phyloP scores from a whole-genome alignment of 1,139 yeast genomes.

The Pichia sp. region DNA sequence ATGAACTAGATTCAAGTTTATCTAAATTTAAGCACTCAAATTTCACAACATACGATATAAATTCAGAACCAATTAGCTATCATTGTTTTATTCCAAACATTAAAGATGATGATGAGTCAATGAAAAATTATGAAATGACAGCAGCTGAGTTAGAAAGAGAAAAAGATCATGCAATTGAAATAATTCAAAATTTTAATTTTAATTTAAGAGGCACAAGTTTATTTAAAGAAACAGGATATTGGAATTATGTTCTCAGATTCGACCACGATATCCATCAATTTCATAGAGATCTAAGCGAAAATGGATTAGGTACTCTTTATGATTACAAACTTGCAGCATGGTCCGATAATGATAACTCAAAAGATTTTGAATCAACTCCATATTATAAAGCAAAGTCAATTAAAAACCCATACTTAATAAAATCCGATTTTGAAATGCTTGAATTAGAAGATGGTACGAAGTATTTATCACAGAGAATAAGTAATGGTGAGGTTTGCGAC shows the following conservation, averaged over 20 bases:
- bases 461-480: slow-evolving; percentile 47
- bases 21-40: neutral
- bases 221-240: slow-evolving; percentile 11
- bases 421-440: slow-evolving; percentile 21
- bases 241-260: slow-evolving; percentile 17
- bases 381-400: neutral
- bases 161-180: slow-evolving; percentile 16
- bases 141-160: slow-evolving; percentile 8
- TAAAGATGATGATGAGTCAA: neutral
- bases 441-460: slow-evolving; percentile 31
- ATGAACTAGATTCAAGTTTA: neutral
- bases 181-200: slow-evolving; percentile 12
- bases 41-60: neutral
- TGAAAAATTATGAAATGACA: neutral
- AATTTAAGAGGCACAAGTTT: neutral
- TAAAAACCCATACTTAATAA: slow-evolving; percentile 11
- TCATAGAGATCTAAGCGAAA: neutral
- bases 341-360: slow-evolving; percentile 18
- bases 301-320: neutral
- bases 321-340: slow-evolving; percentile 13
- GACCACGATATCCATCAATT: slow-evolving; percentile 9
- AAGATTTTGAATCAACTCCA: neutral
- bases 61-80: neutral
- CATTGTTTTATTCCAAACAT: slow-evolving; percentile 8
- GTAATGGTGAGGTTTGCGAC: slow-evolving; percentile 68